Conservation (phyloP, 129 eudicot genomes). For the Arctium lappa region DNA sequence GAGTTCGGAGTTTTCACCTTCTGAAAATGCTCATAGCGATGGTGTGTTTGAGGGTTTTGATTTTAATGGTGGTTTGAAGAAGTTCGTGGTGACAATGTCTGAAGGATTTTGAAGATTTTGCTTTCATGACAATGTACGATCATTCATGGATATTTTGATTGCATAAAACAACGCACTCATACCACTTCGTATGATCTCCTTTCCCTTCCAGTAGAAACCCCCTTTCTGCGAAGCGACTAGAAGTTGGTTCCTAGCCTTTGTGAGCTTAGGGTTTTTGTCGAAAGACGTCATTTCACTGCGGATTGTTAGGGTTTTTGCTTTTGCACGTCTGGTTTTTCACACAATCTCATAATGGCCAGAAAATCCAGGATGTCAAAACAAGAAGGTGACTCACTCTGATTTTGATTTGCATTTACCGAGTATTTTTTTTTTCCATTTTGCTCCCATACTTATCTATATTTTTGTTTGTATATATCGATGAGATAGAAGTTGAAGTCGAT, state of each 20-base stretch:
- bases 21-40: background rate
- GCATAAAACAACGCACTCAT: constrained; percentile 2
- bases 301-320: constrained; percentile 14
- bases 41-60: constrained; percentile 1
- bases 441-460: background rate
- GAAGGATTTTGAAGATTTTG: background rate
- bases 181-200: constrained; percentile 13
- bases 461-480: background rate
- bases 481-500: constrained; percentile 20
- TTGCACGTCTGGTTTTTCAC: background rate
- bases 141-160: constrained; percentile 12
- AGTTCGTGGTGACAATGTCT: background rate
- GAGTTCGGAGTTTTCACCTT: background rate
- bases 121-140: background rate
- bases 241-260: constrained; percentile 1
- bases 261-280: constrained; percentile 20
- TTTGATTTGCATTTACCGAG: background rate
- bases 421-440: background rate
- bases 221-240: background rate
- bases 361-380: constrained; percentile 27
- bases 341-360: constrained; percentile 26
- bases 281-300: background rate
- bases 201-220: constrained; percentile 6
- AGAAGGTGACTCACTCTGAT: constrained; percentile 20
- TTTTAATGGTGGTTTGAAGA: background rate